Conservation (phyloP, 1,139 yeast species). For the Candida buenavistaensis region DNA sequence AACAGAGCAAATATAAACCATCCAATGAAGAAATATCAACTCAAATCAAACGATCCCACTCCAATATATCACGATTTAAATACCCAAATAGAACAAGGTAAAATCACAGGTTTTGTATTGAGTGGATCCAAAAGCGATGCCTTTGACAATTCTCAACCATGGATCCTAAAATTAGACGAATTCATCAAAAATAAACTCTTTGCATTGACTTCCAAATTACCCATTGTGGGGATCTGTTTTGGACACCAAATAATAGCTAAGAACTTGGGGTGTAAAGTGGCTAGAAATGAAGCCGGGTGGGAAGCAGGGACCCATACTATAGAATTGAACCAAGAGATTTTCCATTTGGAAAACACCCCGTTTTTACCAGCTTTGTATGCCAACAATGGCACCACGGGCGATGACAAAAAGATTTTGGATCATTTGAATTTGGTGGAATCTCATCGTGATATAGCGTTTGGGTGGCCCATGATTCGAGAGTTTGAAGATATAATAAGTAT, state of each 20-base stretch:
- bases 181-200: constrained; percentile 37
- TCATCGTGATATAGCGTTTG: constrained; percentile 69
- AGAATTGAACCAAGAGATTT: constrained; percentile 42
- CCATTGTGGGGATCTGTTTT: constrained; percentile 72
- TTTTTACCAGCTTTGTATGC: constrained; percentile 25
- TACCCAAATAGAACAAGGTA: constrained; percentile 17
- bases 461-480: constrained; percentile 29
- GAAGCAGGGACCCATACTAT: constrained; percentile 65
- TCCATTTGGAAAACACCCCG: constrained; percentile 30
- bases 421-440: constrained; percentile 54
- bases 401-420: constrained; percentile 17
- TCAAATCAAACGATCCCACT: constrained; percentile 16
- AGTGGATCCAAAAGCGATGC: constrained; percentile 70
- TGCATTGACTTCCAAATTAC: constrained; percentile 26
- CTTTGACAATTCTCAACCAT: constrained; percentile 45
- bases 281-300: constrained; percentile 64
- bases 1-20: constrained; percentile 14
- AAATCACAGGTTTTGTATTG: constrained; percentile 48
- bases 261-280: constrained; percentile 62
- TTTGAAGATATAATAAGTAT: constrained; percentile 35
- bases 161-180: constrained; percentile 53
- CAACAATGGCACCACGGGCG: constrained; percentile 1
- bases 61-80: no score
- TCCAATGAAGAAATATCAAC: constrained; percentile 41
- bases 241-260: constrained; percentile 82